Percentiles rank a stretch among this genome's conserved stretches.
These are phyloP conservation scores for Diacronema lutheri DNA, from an alignment of 78 protist genomes.

Conservation along the genomic window DNA sequence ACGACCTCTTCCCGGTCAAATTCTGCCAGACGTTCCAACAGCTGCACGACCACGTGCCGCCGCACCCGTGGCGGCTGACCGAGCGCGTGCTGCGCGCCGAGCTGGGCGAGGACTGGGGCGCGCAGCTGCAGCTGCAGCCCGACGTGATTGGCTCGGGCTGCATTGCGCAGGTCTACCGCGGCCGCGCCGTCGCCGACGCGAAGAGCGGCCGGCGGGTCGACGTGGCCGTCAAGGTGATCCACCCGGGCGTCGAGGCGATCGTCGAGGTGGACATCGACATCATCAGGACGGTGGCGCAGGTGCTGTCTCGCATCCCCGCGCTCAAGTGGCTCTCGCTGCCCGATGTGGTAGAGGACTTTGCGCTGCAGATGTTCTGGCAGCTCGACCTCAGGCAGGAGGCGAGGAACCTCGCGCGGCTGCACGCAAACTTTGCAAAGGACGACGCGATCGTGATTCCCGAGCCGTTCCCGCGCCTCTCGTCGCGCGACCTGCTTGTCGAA, in stretches of 20 bases:
- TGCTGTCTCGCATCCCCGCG: background rate
- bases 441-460: background rate
- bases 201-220: background rate
- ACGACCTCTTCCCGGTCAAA: slow-evolving; percentile 11
- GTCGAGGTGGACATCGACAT: slow-evolving; percentile 18
- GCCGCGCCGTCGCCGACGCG: background rate
- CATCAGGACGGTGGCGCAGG: background rate
- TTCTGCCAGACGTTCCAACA: background rate
- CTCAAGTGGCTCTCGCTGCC: background rate
- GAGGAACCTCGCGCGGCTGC: slow-evolving; percentile 7
- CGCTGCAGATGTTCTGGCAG: slow-evolving; percentile 20
- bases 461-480: background rate
- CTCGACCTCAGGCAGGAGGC: slow-evolving; percentile 44
- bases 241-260: slow-evolving; percentile 3
- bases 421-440: background rate
- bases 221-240: slow-evolving; percentile 40
- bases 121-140: background rate
- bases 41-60: slow-evolving; percentile 5
- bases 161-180: slow-evolving; percentile 49
- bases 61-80: background rate
- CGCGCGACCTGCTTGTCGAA: slow-evolving; percentile 19
- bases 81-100: background rate
- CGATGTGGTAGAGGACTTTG: slow-evolving; percentile 11
- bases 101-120: background rate
- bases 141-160: slow-evolving; percentile 31